A percentile compares a stretch with the other conserved stretches of the same genome.
Evolutionary conservation across 352 stramenopile species (phyloP).

Genomic region (Phytophthora hibernalis): DNA sequence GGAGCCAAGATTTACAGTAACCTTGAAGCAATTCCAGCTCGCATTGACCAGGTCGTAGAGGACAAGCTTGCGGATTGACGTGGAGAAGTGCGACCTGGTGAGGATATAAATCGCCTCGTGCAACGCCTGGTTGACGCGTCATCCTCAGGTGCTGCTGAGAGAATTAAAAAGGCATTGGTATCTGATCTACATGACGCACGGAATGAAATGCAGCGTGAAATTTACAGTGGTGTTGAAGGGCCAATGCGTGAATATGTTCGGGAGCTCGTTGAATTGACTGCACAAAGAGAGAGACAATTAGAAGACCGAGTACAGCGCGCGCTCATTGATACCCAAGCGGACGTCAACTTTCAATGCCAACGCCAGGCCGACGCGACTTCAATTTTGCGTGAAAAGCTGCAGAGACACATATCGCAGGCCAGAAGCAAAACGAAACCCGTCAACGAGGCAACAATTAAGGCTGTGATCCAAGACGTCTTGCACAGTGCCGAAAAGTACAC

Average conservation of each 20-base stretch:
- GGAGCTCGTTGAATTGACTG: conserved; percentile 10
- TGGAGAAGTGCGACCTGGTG: conserved; percentile 3
- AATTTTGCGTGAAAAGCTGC: too few relatives aligned
- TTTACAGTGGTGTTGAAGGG: conserved; percentile 6
- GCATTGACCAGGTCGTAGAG: too few relatives aligned
- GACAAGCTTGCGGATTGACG: conserved; percentile 4
- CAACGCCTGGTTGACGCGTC: not conserved
- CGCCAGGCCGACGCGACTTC: not conserved
- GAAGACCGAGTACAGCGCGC: conserved; percentile 7
- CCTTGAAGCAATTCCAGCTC: too few relatives aligned
- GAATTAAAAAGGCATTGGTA: conserved; percentile 3
- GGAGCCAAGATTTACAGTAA: too few relatives aligned
- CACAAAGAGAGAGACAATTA: conserved; percentile 9
- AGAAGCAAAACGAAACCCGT: too few relatives aligned
- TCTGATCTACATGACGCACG: conserved; percentile 2
- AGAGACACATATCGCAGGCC: too few relatives aligned
- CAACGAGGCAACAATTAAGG: too few relatives aligned
- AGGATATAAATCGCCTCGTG: conserved; percentile 11
- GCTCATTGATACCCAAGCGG: conserved; percentile 1
- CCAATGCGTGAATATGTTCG: conserved; percentile 13
- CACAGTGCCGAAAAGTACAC: too few relatives aligned
- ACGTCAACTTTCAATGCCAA: not conserved
- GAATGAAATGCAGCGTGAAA: conserved; percentile 13
- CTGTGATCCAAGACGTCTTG: too few relatives aligned
- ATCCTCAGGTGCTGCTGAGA: conserved; percentile 11